These are phyloP conservation scores for Anthoceros angustus DNA, from an alignment of 225 moss, liverwort and hornwort species.

Conservation along the genomic window DNA sequence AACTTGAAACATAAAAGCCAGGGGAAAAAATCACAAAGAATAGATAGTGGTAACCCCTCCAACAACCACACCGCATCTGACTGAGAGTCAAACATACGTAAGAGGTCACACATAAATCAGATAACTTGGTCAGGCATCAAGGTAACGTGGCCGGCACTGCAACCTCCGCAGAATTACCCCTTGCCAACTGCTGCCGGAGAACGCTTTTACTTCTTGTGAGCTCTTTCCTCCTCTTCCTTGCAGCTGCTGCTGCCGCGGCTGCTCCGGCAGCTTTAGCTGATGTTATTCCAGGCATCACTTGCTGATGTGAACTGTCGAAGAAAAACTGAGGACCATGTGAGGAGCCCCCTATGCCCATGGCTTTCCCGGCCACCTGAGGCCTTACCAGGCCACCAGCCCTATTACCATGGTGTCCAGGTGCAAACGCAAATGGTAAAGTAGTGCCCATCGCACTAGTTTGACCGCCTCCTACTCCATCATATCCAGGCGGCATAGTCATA, in stretches of 20 bases:
- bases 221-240: constrained; percentile 4
- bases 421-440: neutral
- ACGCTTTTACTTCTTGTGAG: neutral
- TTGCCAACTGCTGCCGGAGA: neutral
- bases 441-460: neutral
- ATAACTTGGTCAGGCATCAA: neutral
- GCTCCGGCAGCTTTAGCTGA: neutral
- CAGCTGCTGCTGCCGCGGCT: neutral
- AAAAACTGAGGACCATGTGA: neutral
- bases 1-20: neutral
- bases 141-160: neutral
- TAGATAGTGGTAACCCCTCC: neutral
- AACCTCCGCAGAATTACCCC: neutral
- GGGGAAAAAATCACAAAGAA: neutral
- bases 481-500: neutral
- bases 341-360: neutral
- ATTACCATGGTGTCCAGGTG: neutral
- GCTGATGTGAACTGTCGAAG: neutral
- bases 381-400: neutral
- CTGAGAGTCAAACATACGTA: neutral
- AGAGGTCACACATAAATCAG: neutral
- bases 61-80: neutral
- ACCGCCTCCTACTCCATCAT: neutral
- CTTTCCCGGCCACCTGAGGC: neutral
- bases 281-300: neutral